Percentiles rank a stretch among this genome's conserved stretches.
Conservation (phyloP, 305 asterid species). For the Salvia sclarea region DNA sequence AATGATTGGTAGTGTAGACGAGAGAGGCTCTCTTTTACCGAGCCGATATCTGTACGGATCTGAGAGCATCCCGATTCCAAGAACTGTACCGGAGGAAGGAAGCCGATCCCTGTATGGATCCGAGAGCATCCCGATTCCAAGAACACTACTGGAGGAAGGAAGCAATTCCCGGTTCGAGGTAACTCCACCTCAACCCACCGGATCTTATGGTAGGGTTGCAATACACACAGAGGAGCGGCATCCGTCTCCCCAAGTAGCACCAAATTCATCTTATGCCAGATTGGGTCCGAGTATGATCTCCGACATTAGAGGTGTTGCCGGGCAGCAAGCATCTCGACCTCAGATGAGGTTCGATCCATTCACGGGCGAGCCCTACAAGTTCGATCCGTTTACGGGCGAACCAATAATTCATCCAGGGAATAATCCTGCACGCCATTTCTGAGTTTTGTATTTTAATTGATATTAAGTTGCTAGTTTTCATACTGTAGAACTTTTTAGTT, state of each 20-base stretch:
- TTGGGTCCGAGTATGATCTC: slow-evolving; percentile 31
- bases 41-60: slow-evolving; percentile 29
- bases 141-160: slow-evolving; percentile 32
- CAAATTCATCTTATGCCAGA: slow-evolving; percentile 42
- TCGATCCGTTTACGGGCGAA: slow-evolving; percentile 94
- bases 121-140: slow-evolving; percentile 32
- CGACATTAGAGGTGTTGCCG: slow-evolving; percentile 23
- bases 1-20: slow-evolving; percentile 38
- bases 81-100: not conserved
- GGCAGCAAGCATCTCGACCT: slow-evolving; percentile 49
- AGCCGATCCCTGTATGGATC: slow-evolving; percentile 29
- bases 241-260: slow-evolving; percentile 37
- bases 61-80: slow-evolving; percentile 30
- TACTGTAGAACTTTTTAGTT: not conserved
- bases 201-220: slow-evolving; percentile 39
- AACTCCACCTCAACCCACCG: slow-evolving; percentile 26
- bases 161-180: slow-evolving; percentile 37
- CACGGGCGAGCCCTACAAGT: slow-evolving; percentile 88
- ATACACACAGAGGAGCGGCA: slow-evolving; percentile 31
- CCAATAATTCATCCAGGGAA: slow-evolving; percentile 64
- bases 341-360: slow-evolving; percentile 84
- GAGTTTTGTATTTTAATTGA: slow-evolving; percentile 13
- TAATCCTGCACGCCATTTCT: slow-evolving; percentile 34
- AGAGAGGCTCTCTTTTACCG: slow-evolving; percentile 34
- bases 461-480: not conserved